Evolutionary conservation across 2,329 filamentous ascomycete genomes (phyloP), one percentile per base, ranked within the genome.

Genomic region (Colletotrichum coccodes): DNA sequence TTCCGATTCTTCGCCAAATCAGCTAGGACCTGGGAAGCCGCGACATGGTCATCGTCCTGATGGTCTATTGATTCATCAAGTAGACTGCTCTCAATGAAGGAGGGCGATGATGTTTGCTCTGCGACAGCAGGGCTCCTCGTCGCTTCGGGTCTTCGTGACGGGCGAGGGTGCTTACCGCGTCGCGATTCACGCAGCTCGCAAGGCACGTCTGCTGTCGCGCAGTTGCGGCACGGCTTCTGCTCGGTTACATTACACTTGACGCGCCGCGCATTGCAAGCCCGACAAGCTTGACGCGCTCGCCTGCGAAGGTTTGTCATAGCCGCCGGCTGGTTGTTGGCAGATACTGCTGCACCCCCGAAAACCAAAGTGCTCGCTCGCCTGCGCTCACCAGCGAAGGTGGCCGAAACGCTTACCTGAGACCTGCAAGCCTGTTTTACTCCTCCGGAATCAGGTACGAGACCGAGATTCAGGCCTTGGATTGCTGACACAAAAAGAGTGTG

Each of bases 191-290:
- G 60, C 32, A 80, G 70, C 59, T 79, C 76, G 60, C 79, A 80
- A 5, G 59, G 65, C 3, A 68, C 73, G 2, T 74, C 72, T 3
- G 76, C 72, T 7, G 68, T 46, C 34, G 67, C 64, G 60, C 78
- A 80, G 34, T 80, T 80, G 23, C 73, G 66, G 70, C 78, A 80
- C 14, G 79, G 79, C 44, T 77, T 73, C 21, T 64, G 66, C 62
- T 79, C 77, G 30, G 73, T 79, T 50, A 80, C 78, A 70, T 80
- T 75, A 72, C 79, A 80, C n/a, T 74, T 75, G 47, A 80, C 77
- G 12, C 78, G 74, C 9, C 79, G 74, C 40, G 73, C 67, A 70
- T 80, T 79, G 73, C 79, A 80, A 52, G 75, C 72, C 50, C 76
- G 75, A 64, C 78, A 80, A 23, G 78, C 78, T 60, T 78, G 78